Evolutionary conservation across 139 green algal genomes (phyloP).

Genomic region (Pedinophyceae sp.): DNA sequence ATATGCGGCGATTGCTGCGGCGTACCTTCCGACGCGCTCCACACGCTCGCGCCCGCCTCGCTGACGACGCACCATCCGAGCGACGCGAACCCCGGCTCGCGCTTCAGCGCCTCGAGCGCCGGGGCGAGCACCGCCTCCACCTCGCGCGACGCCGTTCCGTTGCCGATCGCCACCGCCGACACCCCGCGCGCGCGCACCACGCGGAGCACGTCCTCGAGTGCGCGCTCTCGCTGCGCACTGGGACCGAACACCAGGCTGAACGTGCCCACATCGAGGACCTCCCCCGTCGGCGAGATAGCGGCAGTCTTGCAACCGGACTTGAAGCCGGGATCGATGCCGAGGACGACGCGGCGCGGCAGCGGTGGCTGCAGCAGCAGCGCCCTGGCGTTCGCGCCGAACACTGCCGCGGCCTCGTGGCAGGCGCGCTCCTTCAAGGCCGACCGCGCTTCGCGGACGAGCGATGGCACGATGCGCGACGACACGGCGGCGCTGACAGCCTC

Average conservation of each 20-base stretch:
- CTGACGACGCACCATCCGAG: conserved; percentile 14
- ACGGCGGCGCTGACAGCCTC: conserved; percentile 8
- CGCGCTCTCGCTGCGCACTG: too few relatives aligned
- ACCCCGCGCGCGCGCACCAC: not conserved
- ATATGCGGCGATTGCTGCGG: too few relatives aligned
- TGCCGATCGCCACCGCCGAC: conserved; percentile 13
- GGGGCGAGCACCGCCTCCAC: conserved; percentile 8
- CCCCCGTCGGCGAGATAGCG: conserved; percentile 6
- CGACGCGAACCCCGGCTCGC: not conserved
- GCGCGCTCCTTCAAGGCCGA: conserved; percentile 4
- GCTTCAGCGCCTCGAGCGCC: not conserved
- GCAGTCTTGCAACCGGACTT: conserved; percentile 22
- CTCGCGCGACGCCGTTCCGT: conserved; percentile 17
- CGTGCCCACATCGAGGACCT: conserved; percentile 4
- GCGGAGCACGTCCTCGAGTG: not conserved
- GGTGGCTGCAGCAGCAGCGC: conserved; percentile 10
- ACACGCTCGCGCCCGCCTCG: conserved; percentile 20
- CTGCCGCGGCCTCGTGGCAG: too few relatives aligned
- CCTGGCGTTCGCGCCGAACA: conserved; percentile 7
- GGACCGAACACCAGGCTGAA: conserved; percentile 1
- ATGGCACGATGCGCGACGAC: conserved; percentile 10
- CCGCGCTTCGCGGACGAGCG: conserved; percentile 8
- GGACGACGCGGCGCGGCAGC: not conserved
- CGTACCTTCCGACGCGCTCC: conserved; percentile 14
- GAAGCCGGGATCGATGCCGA: conserved; percentile 22